Evolutionary conservation across 345 rosid species (phyloP).

Genomic region (Arabidopsis suecica): DNA sequence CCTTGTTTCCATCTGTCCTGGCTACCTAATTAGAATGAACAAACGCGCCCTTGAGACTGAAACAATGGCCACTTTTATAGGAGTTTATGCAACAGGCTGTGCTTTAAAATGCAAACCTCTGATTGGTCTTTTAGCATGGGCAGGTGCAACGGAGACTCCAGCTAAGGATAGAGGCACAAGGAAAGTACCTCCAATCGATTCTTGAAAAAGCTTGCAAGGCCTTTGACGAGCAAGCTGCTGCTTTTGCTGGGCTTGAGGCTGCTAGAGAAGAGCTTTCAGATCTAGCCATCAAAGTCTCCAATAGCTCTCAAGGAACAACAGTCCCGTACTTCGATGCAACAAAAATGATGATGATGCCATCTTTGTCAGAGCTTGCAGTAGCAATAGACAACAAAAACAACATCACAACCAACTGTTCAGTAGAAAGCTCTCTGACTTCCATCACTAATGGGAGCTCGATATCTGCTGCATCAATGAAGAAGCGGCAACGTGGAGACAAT

Average conservation of each 20-base stretch:
- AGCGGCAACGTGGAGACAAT: constrained; percentile 64
- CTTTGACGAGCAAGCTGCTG: constrained; percentile 73
- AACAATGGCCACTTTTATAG: constrained; percentile 2
- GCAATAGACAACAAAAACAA: constrained; percentile 62
- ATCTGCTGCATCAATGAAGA: constrained; percentile 62
- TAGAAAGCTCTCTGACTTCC: constrained; percentile 83
- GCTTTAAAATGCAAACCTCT: constrained; percentile 28
- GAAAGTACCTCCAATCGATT: constrained; percentile 89
- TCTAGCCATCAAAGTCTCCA: constrained; percentile 76
- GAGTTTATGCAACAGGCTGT: not conserved
- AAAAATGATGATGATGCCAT: constrained; percentile 66
- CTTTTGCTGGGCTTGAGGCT: constrained; percentile 78
- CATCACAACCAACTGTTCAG: constrained; percentile 63
- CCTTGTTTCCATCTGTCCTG: constrained; percentile 5
- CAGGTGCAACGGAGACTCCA: constrained; percentile 96
- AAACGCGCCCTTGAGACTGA: not conserved
- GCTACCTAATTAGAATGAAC: not conserved
- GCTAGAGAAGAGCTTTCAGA: constrained; percentile 93
- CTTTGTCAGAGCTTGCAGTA: constrained; percentile 68
- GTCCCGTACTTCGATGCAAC: constrained; percentile 50
- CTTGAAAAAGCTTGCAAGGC: constrained; percentile 96
- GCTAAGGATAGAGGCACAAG: constrained; percentile 92
- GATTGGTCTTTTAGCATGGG: constrained; percentile 36
- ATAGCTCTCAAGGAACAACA: constrained; percentile 57
- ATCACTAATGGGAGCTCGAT: constrained; percentile 62